Conservation (phyloP, 2,329 filamentous ascomycete genomes). For the Microcyclospora tardicrescens region DNA sequence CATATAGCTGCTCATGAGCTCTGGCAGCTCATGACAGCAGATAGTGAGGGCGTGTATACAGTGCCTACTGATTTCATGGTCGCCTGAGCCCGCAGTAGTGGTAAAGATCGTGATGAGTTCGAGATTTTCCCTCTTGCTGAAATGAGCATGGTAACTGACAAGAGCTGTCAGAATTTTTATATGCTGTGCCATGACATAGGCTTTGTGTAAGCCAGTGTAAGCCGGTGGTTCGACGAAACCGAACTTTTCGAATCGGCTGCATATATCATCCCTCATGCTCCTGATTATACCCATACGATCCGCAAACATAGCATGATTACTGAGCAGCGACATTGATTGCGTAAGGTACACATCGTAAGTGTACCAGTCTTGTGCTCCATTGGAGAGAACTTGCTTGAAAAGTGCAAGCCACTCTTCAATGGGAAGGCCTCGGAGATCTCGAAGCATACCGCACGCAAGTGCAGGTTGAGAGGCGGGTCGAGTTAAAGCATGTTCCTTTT, state of each 20-base stretch:
- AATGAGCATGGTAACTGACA: conserved; percentile 78
- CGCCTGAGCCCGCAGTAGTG: conserved; percentile 49
- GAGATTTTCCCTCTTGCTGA: conserved; percentile 74
- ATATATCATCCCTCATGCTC: conserved; percentile 61
- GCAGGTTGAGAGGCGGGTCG: background rate
- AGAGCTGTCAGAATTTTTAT: conserved; percentile 80
- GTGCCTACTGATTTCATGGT: conserved; percentile 61
- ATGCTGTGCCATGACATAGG: conserved; percentile 77
- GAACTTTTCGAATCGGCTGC: conserved; percentile 67
- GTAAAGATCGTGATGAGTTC: conserved; percentile 80
- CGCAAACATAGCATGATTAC: conserved; percentile 76
- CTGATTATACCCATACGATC: conserved; percentile 62
- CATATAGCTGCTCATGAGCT: conserved; percentile 73
- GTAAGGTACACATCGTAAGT: conserved; percentile 82
- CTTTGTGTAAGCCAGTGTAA: conserved; percentile 67
- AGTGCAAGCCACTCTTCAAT: conserved; percentile 36
- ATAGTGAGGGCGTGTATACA: conserved; percentile 93
- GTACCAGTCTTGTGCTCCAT: conserved; percentile 49
- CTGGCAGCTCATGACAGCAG: conserved; percentile 86
- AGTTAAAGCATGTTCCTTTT: background rate
- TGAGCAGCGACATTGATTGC: conserved; percentile 74
- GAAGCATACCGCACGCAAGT: background rate
- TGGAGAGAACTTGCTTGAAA: conserved; percentile 2
- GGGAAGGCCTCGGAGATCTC: background rate
- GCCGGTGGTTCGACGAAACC: conserved; percentile 70